phyloP scores from a whole-genome alignment of 192 early-diverging fungal species.

The Cetraspora pellucida region DNA sequence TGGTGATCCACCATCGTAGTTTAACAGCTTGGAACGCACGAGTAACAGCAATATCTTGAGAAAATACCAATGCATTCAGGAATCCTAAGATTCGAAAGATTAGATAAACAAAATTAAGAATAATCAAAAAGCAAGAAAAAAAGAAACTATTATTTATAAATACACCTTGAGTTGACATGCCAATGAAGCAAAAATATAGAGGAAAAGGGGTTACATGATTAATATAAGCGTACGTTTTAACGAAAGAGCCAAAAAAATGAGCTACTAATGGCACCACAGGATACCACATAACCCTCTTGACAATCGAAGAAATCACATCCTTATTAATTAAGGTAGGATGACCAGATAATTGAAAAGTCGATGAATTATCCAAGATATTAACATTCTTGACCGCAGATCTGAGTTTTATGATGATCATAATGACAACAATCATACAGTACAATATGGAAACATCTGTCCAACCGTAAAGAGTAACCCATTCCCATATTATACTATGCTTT shows the following conservation, averaged over 20 bases:
- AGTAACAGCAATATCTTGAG: slow-evolving; percentile 16
- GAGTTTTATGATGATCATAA: neutral
- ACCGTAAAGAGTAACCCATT: slow-evolving; percentile 13
- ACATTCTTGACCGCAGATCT: too few relatives aligned
- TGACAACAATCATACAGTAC: slow-evolving; percentile 2
- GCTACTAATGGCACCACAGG: slow-evolving; percentile 14
- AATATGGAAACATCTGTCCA: neutral
- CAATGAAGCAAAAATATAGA: neutral
- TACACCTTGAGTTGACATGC: slow-evolving; percentile 5
- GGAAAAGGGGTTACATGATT: neutral
- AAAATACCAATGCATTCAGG: slow-evolving; percentile 9
- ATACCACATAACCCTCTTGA: slow-evolving; percentile 18
- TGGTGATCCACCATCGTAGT: neutral
- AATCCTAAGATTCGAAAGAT: slow-evolving; percentile 3
- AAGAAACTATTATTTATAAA: neutral
- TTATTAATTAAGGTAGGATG: neutral
- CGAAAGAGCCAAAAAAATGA: neutral
- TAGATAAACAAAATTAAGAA: neutral
- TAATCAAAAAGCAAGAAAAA: neutral
- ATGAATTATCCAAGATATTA: too few relatives aligned
- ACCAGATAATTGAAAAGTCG: neutral
- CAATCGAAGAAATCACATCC: neutral
- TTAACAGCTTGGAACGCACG: neutral
- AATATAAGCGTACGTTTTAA: neutral
- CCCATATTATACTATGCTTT: neutral